These are phyloP conservation scores for Russula vinacea DNA, from an alignment of 768 basidiomycete species.

Conservation along the genomic window DNA sequence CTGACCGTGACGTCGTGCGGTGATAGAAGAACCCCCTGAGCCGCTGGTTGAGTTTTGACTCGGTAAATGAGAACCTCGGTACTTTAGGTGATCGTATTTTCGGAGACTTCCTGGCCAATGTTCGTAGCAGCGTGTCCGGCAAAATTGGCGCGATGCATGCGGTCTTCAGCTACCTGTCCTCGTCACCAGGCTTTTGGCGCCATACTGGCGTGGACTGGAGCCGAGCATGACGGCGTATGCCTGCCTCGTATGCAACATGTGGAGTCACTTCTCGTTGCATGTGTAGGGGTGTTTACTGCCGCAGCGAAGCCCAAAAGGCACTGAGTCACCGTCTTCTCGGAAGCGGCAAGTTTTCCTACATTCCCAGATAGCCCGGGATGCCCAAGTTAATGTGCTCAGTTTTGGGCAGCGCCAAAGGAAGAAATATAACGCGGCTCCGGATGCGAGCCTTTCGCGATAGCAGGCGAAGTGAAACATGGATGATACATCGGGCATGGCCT, in stretches of 20 bases:
- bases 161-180: neutral
- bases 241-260: conserved; percentile 9
- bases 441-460: conserved; percentile 7
- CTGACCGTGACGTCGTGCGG: conserved; percentile 18
- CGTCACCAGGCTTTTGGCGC: neutral
- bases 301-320: neutral
- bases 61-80: conserved; percentile 9
- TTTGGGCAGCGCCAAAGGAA: neutral
- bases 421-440: neutral
- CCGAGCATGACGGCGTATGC: conserved; percentile 19
- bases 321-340: conserved; percentile 1
- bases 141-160: conserved; percentile 1
- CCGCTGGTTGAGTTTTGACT: neutral
- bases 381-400: neutral
- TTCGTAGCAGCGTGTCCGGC: neutral
- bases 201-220: conserved; percentile 10
- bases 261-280: conserved; percentile 9
- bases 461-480: neutral
- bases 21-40: conserved; percentile 21
- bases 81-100: conserved; percentile 17
- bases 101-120: conserved; percentile 20
- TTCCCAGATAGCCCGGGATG: neutral
- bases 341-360: conserved; percentile 5
- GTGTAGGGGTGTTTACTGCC: conserved; percentile 9
- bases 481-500: neutral